Evolutionary conservation across 805 yeast species (phyloP).

Genomic region (Ogataea nitratoaversa): DNA sequence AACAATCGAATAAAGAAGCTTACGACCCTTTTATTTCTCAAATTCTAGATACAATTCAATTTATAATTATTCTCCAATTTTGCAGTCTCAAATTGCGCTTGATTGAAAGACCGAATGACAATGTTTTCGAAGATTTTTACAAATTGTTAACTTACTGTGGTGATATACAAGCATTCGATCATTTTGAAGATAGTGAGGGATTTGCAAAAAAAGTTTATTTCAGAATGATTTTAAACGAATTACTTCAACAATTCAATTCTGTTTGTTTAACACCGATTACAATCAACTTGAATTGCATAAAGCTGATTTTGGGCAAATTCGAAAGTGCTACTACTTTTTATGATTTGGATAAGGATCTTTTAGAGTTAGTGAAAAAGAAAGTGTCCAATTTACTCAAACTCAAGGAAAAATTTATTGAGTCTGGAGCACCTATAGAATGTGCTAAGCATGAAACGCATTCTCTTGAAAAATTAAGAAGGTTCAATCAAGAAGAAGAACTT

Average conservation of each 20-base stretch:
- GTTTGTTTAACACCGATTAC: constrained; percentile 5
- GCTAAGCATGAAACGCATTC: too few relatives aligned
- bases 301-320: constrained; percentile 11
- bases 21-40: constrained; percentile 6
- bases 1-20: constrained; percentile 6
- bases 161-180: constrained; percentile 7
- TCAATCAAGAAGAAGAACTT: too few relatives aligned
- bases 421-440: too few relatives aligned
- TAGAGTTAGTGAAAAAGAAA: constrained; percentile 6
- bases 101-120: constrained; percentile 7
- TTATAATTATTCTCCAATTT: constrained; percentile 9
- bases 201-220: constrained; percentile 7
- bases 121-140: constrained; percentile 8
- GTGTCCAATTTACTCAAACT: too few relatives aligned
- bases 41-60: constrained; percentile 9
- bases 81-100: constrained; percentile 12
- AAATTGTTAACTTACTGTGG: constrained; percentile 8
- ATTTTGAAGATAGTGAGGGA: constrained; percentile 1
- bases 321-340: constrained; percentile 7
- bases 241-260: constrained; percentile 11
- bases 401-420: too few relatives aligned
- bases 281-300: constrained; percentile 4
- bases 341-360: constrained; percentile 1
- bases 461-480: too few relatives aligned
- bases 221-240: constrained; percentile 9